Evolutionary conservation across 2,329 filamentous ascomycete genomes (phyloP), one percentile per base, ranked within the genome.

Genomic region (Fusarium sp.): DNA sequence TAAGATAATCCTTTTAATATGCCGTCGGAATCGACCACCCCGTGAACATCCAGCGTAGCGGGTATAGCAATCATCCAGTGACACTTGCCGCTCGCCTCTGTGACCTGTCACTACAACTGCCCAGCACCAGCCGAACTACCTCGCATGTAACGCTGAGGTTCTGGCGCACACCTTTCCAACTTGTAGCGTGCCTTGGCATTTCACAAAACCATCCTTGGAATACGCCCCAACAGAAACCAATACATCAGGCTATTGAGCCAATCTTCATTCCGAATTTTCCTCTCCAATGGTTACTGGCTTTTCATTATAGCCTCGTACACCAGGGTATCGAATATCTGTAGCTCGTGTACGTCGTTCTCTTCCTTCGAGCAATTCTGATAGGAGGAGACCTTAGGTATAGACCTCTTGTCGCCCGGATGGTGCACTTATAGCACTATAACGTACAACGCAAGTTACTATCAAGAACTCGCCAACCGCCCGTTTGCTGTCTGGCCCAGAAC

Each of bases 151-250:
- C 43, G 68, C 37, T 68, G 59, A 63, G 61, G 63, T 47, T 44
- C 40, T 44, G 32, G 33, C 50, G 42, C 66, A 72, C 33, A 47
- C 61, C 54, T 74, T 77, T 78, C 76, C 76, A 75, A 78, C 38
- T 52, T 63, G 54, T 64, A 56, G 42, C 54, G 23, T 50, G 59
- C 54, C 62, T 62, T 67, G 25, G 53, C 32, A 69, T 50, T 54
- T 49, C 43, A 67, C 54, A 69, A 63, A 71, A 66, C 38, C 64
- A 72, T 52, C 40, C 50, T 64, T 54, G 38, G 53, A 72, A 58
- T 56, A 69, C 67, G 50, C 67, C 64, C 60, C 49, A 59, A 18
- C 66, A 65, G 60, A 75, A 75, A 71, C 58, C 64, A 76, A 67
- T 69, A 73, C 63, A 69, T 38, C 59, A 63, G 67, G 68, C 54